Evolutionary conservation across 2,329 filamentous ascomycete species (phyloP), one percentile per base, ranked within the genome.

Genomic region (Colletotrichum abscissum): DNA sequence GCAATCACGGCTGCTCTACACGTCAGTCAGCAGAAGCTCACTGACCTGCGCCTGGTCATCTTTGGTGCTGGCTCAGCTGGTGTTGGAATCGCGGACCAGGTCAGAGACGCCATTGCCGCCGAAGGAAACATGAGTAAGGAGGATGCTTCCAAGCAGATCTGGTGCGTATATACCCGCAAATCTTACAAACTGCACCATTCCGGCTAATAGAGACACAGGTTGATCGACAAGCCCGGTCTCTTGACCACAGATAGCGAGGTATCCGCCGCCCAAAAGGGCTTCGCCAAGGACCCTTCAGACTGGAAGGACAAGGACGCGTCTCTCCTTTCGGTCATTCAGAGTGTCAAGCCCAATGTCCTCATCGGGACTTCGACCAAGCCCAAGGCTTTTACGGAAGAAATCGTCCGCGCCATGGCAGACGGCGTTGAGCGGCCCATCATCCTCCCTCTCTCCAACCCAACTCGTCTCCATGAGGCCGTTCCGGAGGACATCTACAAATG

Each of bases 391-490:
- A 96, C 93, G 0, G 86, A 95, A 76, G 89, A 94, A 2, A 84
- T 95, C 33, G 86, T 97, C 12, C 86, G 88, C 58, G 93, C 93
- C 76, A 97, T 97, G 94, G 91, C 92, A 1, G 86, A 88, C 46
- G 89, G 95, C 77, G 89, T 93, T 3, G 87, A 92, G 0, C 88
- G 92, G 1, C 95, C 95, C n/a, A 90, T 94, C 67, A 88, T 95
- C 71, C 91, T 97, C 73, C 95, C 95, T 0, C 88, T 97, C 1
- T 96, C 93, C 2, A 97, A 97, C 81, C 95, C 95, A 0, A 98
- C 95, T 0, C 87, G 90, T 1, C 88, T 97, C 0, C 94, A 97
- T 79, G 95, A 97, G 82, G 95, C 94, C 1, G 89, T 91, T 8
- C 95, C 95, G 0, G 85, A 90, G 19, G 94, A 97, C 79, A 84